A percentile compares a stretch with the other conserved stretches of the same genome.
phyloP scores from a whole-genome alignment of 345 rosid species.

The Aurinia saxatilis region DNA sequence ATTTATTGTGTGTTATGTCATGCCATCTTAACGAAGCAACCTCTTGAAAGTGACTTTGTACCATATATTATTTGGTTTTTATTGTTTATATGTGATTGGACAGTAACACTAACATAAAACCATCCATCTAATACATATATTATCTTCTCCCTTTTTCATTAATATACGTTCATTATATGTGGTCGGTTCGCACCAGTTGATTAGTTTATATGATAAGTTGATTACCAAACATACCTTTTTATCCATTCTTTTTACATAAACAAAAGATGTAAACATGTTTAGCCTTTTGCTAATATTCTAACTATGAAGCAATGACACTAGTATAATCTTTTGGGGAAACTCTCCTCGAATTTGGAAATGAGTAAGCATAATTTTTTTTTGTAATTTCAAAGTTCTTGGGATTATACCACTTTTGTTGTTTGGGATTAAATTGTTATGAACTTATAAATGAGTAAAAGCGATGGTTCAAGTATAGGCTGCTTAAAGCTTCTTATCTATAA shows the following conservation, averaged over 20 bases:
- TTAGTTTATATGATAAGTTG: background rate
- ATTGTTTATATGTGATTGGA: conserved; percentile 2
- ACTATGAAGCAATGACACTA: no score
- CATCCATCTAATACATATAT: background rate
- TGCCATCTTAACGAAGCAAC: conserved; percentile 11
- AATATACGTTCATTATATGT: background rate
- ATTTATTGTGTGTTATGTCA: background rate
- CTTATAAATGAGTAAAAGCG: no score
- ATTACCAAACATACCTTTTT: background rate
- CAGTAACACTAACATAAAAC: background rate
- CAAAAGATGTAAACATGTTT: background rate
- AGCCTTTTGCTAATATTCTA: no score
- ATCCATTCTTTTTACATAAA: background rate
- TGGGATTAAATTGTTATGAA: no score
- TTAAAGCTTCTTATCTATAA: no score
- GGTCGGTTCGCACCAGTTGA: background rate
- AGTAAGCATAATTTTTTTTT: no score
- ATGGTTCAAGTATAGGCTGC: no score
- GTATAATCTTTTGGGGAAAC: no score
- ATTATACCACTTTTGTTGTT: no score
- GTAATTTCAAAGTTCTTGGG: no score
- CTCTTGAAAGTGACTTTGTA: conserved; percentile 14
- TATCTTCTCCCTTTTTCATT: background rate
- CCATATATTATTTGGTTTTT: conserved; percentile 1
- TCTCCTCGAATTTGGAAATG: no score